These are phyloP conservation scores for Penicillium corylophilum DNA, from an alignment of 2,329 filamentous ascomycete species.

Conservation along the genomic window DNA sequence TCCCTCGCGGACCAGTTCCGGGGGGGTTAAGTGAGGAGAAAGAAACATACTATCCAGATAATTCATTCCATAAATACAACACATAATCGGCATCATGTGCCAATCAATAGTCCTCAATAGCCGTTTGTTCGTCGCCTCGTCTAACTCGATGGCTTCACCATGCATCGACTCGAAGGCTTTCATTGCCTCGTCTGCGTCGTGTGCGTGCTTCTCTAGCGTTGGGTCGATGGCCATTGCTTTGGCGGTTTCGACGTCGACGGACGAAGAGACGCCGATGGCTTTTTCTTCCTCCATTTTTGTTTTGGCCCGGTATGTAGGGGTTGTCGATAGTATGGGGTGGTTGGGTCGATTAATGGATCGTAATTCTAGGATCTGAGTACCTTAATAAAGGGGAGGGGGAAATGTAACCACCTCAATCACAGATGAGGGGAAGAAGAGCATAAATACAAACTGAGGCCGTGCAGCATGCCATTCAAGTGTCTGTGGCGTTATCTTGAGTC, in stretches of 20 bases:
- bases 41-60: slow-evolving; percentile 50
- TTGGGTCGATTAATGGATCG: neutral
- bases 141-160: slow-evolving; percentile 54
- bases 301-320: neutral
- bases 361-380: too few species aligned
- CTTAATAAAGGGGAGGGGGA: neutral
- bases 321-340: neutral
- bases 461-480: neutral
- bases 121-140: slow-evolving; percentile 58
- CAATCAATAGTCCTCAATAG: slow-evolving; percentile 62
- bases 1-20: too few species aligned
- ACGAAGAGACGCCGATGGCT: slow-evolving; percentile 33
- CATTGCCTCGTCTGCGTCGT: slow-evolving; percentile 62
- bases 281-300: slow-evolving; percentile 39
- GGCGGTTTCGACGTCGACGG: slow-evolving; percentile 22
- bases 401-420: neutral
- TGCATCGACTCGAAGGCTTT: slow-evolving; percentile 53
- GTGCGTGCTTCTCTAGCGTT: slow-evolving; percentile 52
- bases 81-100: slow-evolving; percentile 62
- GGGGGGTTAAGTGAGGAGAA: too few species aligned
- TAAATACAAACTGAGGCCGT: neutral
- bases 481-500: slow-evolving; percentile 9
- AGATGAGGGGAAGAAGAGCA: neutral
- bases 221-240: slow-evolving; percentile 26
- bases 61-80: slow-evolving; percentile 59